These are phyloP conservation scores for Auriscalpium vulgare DNA, from an alignment of 768 basidiomycete genomes.

Conservation along the genomic window DNA sequence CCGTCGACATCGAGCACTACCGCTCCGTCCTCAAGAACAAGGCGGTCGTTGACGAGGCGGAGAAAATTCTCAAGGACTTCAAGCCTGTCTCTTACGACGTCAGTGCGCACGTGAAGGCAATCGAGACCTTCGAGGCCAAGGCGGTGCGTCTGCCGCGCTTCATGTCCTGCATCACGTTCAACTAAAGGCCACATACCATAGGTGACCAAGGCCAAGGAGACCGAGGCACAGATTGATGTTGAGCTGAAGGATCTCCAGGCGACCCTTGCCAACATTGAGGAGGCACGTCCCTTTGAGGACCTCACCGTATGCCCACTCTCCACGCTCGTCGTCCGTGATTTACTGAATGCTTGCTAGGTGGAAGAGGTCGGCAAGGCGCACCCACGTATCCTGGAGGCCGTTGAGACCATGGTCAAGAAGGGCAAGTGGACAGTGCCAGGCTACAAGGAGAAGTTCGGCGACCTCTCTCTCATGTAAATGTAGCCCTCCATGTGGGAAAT, in stretches of 20 bases:
- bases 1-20: constrained; percentile 89
- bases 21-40: constrained; percentile 89
- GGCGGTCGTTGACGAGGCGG: constrained; percentile 84
- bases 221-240: constrained; percentile 80
- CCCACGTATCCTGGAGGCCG: constrained; percentile 84
- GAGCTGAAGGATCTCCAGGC: constrained; percentile 88
- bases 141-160: constrained; percentile 52
- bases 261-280: constrained; percentile 94
- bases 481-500: neutral
- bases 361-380: constrained; percentile 89
- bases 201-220: constrained; percentile 87
- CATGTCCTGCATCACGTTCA: neutral
- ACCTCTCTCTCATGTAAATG: constrained; percentile 80
- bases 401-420: constrained; percentile 94
- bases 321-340: too few relatives aligned
- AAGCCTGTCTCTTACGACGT: constrained; percentile 96
- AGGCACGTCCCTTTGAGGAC: constrained; percentile 95
- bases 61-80: constrained; percentile 82
- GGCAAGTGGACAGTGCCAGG: constrained; percentile 98
- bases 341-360: constrained; percentile 36
- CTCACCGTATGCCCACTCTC: constrained; percentile 62
- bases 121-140: constrained; percentile 93
- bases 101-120: constrained; percentile 81
- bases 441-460: constrained; percentile 95
- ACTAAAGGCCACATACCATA: constrained; percentile 21